Evolutionary conservation across 805 yeast species (phyloP).

Genomic region (Yamadazyma kitorensis): DNA sequence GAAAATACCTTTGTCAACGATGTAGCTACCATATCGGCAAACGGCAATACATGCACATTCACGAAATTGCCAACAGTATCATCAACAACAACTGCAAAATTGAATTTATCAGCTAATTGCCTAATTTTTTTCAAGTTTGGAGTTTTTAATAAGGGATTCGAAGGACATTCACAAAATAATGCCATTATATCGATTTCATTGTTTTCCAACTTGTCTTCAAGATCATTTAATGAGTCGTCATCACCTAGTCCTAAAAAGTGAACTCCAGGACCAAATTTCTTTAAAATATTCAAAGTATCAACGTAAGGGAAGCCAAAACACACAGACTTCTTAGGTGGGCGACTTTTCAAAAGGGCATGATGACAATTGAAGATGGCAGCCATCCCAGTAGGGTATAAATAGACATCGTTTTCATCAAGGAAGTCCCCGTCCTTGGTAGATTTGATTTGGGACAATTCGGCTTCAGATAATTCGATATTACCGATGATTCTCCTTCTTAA

Average conservation of each 20-base stretch:
- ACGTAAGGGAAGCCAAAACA: constrained; percentile 97
- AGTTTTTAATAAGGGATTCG: constrained; percentile 86
- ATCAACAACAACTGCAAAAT: constrained; percentile 82
- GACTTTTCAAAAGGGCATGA: constrained; percentile 42
- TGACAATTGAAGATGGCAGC: constrained; percentile 85
- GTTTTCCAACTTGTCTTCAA: constrained; percentile 56
- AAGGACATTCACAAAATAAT: constrained; percentile 89
- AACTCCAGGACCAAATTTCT: constrained; percentile 90
- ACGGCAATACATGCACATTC: constrained; percentile 76
- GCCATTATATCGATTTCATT: constrained; percentile 64
- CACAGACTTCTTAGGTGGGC: constrained; percentile 57
- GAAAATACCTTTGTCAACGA: constrained; percentile 90
- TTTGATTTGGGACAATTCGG: constrained; percentile 3
- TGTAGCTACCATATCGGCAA: constrained; percentile 82
- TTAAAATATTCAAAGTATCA: constrained; percentile 81
- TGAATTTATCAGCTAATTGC: constrained; percentile 61
- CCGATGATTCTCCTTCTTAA: constrained; percentile 74
- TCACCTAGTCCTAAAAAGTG: constrained; percentile 85
- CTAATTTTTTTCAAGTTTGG: constrained; percentile 71
- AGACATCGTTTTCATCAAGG: constrained; percentile 63
- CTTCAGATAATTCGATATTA: constrained; percentile 32
- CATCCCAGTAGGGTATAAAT: constrained; percentile 89
- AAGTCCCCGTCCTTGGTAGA: constrained; percentile 21
- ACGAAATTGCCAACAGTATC: constrained; percentile 93
- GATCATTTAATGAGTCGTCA: constrained; percentile 58